Evolutionary conservation across 208 protist genomes (phyloP), one percentile per base, ranked within the genome.

Genomic region (Crithidia thermophila): DNA sequence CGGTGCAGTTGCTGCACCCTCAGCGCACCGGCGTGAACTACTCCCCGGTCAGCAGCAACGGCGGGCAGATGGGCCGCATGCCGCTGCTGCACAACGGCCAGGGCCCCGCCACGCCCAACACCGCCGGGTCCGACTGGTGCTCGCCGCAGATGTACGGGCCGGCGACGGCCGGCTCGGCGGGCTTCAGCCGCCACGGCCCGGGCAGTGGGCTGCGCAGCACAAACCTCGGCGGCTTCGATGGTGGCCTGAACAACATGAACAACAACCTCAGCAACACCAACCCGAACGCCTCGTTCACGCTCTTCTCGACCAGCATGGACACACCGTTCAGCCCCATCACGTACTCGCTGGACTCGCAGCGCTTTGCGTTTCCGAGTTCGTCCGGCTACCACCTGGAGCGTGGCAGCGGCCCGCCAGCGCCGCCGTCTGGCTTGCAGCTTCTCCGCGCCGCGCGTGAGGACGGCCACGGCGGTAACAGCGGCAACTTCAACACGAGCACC

Each of bases 241-340:
- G 42, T 11, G 56, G 73, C 45, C 11, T 10, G n/a, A n/a, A n/a
- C n/a, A n/a, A n/a, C n/a, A n/a, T n/a, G n/a, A n/a, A n/a, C n/a
- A 33, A 50, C 30, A 43, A 64, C 43, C 18, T 16, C 11, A 23
- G 9, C 27, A 20, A 33, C 30, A 57, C 25, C 25, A 61, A 43
- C 30, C 50, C 73, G 13, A 88, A 84, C 59, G 67, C 69, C 33
- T 89, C 81, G 34, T 95, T 94, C 67, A 92, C 84, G 10, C 75
- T 95, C 25, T 79, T 85, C 37, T 92, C 85, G 21, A 74, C 89
- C 7, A 91, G 84, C 58, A 82, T 91, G 58, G 78, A 95, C 46
- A 90, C 79, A 0, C 89, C 85, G 20, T 95, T 90, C 66, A 95
- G 89, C 65, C 89, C 89, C 45, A 95, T 95, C 71, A 93, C 84